Base-by-base conservation (phyloP, 495 filamentous ascomycete genomes). In the Evernia prunastri region DNA sequence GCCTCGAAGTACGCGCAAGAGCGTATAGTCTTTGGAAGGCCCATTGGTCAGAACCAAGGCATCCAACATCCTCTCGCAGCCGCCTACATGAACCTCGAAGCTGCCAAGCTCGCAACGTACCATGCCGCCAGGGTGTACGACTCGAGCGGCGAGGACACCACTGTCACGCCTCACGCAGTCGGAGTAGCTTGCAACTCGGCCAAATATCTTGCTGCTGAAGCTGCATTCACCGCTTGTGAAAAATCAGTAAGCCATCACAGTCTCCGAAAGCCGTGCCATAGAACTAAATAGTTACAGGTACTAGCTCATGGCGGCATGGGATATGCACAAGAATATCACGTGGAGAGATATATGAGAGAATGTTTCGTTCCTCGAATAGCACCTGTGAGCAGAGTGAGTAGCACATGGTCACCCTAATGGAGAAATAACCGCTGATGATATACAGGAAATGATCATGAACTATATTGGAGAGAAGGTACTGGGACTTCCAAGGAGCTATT, bases 171-270 rank as follows among this genome's bases (percentile, higher is more conserved):
- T 67, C 79, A 87, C 58, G 78, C 80, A 15, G 80, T 93, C 15
- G 89, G 89, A 0, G 84, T 91, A 1, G 89, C 87, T 10, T 86
- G 82, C 62, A 93, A 91, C 71, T 84, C 80, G 43, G 87, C 89
- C 13, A 92, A 91, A 73, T 91, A 90, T 68, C 69, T 93, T 49
- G 89, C 89, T 6, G 89, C 89, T 1, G 89, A 93, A 68, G 89
- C 89, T 31, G 88, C 87, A 1, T 91, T 89, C 69, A 81, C 76
- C 43, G 87, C 89, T 6, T 92, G 89, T 72, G 88, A 91, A 72
- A 75, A 83, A 37, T 85, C 86, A 10, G 83, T 68, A 63, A 65
- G 66, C 39, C 20, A n/a, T 8, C 7, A 2, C 7, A 11, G 27
- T 56, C 1, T 39, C 4, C 13, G 6, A 18, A 4, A 23, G 0